Percentiles rank a stretch among this genome's conserved stretches.
phyloP scores from a whole-genome alignment of 2,329 filamentous ascomycete genomes.

The Emericellopsis atlantica region DNA sequence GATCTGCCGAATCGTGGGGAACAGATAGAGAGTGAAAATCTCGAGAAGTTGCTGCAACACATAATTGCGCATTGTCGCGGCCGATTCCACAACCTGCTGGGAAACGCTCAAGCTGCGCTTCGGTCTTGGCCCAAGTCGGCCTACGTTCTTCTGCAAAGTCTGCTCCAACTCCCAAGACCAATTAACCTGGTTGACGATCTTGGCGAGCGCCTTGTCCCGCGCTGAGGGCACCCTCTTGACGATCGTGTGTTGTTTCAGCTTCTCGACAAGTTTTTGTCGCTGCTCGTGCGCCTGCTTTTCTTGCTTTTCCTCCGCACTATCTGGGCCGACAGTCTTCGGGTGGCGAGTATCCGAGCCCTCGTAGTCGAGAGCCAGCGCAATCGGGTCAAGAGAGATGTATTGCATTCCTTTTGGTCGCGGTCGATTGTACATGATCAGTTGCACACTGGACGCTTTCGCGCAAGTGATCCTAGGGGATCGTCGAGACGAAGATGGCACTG shows the following conservation, averaged over 20 bases:
- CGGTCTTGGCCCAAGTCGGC: conserved; percentile 67
- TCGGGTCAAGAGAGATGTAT: conserved; percentile 84
- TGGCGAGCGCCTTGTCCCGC: conserved; percentile 69
- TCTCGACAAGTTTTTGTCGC: conserved; percentile 61
- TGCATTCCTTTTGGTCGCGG: conserved; percentile 85
- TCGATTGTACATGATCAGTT: conserved; percentile 80
- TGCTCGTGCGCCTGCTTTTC: conserved; percentile 44
- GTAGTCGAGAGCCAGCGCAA: conserved; percentile 73
- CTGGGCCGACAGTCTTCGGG: conserved; percentile 33
- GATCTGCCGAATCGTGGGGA: conserved; percentile 58
- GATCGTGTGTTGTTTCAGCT: conserved; percentile 80
- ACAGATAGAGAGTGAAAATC: conserved; percentile 60
- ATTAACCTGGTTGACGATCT: conserved; percentile 87
- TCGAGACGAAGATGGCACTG: conserved; percentile 36
- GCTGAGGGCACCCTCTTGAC: conserved; percentile 61
- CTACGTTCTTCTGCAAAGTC: conserved; percentile 78
- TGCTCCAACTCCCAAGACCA: conserved; percentile 85
- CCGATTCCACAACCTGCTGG: conserved; percentile 87
- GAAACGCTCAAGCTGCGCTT: conserved; percentile 85
- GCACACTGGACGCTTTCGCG: conserved; percentile 58
- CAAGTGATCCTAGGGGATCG: conserved; percentile 63
- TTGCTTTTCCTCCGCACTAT: conserved; percentile 60
- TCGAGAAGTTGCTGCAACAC: conserved; percentile 57
- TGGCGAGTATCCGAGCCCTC: conserved; percentile 36
- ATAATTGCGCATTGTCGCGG: conserved; percentile 71